A percentile compares a stretch with the other conserved stretches of the same genome.
Evolutionary conservation across 83 land plant genomes (phyloP).

Genomic region (Isoetes engelmannii): DNA sequence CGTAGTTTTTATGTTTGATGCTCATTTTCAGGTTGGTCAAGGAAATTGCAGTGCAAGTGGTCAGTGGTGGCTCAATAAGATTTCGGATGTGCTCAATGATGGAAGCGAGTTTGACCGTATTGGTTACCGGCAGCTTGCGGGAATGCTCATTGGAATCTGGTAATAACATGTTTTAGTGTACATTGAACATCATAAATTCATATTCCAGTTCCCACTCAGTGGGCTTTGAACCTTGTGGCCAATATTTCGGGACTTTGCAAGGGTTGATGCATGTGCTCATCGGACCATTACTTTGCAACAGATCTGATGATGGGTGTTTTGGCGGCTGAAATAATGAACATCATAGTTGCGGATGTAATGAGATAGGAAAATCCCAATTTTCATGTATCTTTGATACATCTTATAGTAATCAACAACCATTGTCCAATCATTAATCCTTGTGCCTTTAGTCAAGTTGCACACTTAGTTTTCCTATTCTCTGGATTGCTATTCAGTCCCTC

Average conservation of each 20-base stretch:
- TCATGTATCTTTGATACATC: too few relatives aligned
- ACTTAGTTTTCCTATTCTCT: too few relatives aligned
- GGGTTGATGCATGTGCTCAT: not conserved
- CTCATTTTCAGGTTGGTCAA: constrained; percentile 56
- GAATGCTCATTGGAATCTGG: constrained; percentile 85
- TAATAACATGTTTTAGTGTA: constrained; percentile 18
- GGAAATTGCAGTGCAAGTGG: constrained; percentile 70
- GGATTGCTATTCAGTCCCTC: too few relatives aligned
- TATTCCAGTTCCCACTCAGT: not conserved
- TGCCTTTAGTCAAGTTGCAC: too few relatives aligned
- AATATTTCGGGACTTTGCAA: not conserved
- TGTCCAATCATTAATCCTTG: too few relatives aligned
- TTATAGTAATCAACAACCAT: too few relatives aligned
- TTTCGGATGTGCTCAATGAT: constrained; percentile 65
- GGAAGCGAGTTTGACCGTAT: constrained; percentile 64
- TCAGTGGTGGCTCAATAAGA: constrained; percentile 91
- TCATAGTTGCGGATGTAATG: too few relatives aligned
- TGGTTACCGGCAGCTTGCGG: constrained; percentile 90
- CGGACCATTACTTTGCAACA: too few relatives aligned
- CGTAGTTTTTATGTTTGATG: too few relatives aligned
- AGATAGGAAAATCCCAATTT: too few relatives aligned
- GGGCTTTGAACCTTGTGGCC: not conserved
- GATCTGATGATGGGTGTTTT: too few relatives aligned
- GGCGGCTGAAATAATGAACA: too few relatives aligned
- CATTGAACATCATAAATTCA: not conserved